phyloP scores from a whole-genome alignment of 129 eudicot genomes.

The Erigeron canadensis region DNA sequence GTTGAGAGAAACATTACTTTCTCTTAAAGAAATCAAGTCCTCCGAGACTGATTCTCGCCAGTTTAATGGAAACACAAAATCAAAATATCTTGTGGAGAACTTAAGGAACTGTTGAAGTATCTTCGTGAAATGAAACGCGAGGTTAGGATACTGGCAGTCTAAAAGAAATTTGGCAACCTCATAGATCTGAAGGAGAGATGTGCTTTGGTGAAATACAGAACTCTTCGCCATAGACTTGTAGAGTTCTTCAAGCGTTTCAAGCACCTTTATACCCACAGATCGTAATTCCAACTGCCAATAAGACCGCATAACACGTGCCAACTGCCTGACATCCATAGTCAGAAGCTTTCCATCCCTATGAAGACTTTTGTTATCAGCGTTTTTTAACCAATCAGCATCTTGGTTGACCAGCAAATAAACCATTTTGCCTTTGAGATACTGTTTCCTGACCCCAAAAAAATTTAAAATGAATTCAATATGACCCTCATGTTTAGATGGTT shows the following conservation, averaged over 20 bases:
- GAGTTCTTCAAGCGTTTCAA: conserved; percentile 39
- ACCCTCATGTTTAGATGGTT: conserved; percentile 2
- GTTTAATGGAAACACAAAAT: conserved; percentile 48
- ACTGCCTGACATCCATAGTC: conserved; percentile 35
- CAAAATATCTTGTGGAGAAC: conserved; percentile 21
- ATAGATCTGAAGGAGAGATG: conserved; percentile 31
- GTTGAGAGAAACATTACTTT: conserved; percentile 24
- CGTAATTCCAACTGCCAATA: conserved; percentile 46
- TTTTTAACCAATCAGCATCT: conserved; percentile 56
- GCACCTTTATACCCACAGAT: conserved; percentile 41
- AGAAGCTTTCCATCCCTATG: conserved; percentile 28
- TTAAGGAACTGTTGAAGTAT: conserved; percentile 22
- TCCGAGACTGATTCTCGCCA: conserved; percentile 34
- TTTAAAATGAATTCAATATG: conserved; percentile 41
- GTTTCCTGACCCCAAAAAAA: conserved; percentile 51
- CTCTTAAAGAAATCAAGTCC: conserved; percentile 37
- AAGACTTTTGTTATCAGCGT: conserved; percentile 32
- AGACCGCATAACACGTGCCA: conserved; percentile 31
- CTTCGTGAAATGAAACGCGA: neutral
- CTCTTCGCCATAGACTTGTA: neutral
- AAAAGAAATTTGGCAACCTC: conserved; percentile 38
- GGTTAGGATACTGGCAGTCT: conserved; percentile 21
- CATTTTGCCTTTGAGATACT: neutral
- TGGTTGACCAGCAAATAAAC: conserved; percentile 35
- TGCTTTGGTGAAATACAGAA: conserved; percentile 25